Conservation (phyloP, 177 flowering plant genomes). For the Vitis hybrid region DNA sequence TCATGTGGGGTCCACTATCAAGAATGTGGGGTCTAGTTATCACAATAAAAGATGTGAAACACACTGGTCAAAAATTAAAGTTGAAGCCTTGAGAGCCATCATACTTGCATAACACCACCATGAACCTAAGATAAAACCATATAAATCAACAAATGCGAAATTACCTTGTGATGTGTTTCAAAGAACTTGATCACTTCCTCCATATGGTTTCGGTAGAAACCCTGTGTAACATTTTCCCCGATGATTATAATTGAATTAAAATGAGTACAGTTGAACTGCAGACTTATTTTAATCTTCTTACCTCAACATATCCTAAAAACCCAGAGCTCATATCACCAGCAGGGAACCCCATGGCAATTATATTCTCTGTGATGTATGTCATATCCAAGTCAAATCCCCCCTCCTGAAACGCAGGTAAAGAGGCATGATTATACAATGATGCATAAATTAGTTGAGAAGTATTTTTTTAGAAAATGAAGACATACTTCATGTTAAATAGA, state of each 20-base stretch:
- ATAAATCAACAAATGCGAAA: neutral
- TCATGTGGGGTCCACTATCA: neutral
- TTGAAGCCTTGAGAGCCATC: neutral
- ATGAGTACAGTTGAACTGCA: neutral
- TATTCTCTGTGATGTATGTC: constrained; percentile 97
- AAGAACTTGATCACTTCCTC: constrained; percentile 97
- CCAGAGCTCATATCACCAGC: constrained; percentile 99
- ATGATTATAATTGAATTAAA: constrained; percentile 2
- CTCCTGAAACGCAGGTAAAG: constrained; percentile 52
- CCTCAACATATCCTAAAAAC: constrained; percentile 96
- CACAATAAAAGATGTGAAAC: neutral
- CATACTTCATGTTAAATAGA: neutral
- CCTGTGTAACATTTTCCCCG: constrained; percentile 48
- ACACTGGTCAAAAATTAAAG: neutral
- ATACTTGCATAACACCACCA: neutral
- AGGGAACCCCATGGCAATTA: constrained; percentile 99
- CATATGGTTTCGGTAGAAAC: constrained; percentile 95
- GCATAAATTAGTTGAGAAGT: neutral
- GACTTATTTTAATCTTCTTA: constrained; percentile 15
- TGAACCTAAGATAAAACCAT: neutral
- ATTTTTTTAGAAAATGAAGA: neutral
- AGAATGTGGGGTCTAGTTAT: neutral
- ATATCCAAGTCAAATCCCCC: constrained; percentile 98
- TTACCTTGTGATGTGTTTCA: constrained; percentile 96
- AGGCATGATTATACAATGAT: neutral